Evolutionary conservation across 2,329 filamentous ascomycete genomes (phyloP).

Genomic region (Fusarium oxysporum): DNA sequence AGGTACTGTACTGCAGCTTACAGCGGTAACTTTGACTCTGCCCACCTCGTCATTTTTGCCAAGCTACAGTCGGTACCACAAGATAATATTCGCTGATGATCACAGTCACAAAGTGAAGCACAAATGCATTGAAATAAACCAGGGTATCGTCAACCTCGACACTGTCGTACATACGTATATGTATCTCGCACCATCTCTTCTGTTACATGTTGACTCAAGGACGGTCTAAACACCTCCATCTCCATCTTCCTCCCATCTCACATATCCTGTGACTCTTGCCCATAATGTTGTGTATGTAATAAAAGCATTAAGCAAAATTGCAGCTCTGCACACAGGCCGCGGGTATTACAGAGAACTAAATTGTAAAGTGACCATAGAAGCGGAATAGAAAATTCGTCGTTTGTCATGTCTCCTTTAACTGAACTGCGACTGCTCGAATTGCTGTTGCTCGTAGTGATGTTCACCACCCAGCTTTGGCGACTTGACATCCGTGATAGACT

Average conservation of each 20-base stretch:
- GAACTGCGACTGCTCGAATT: conserved; percentile 32
- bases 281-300: conserved; percentile 27
- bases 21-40: not conserved
- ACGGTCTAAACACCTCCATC: not conserved
- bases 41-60: not conserved
- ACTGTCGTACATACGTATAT: conserved; percentile 30
- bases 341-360: conserved; percentile 46
- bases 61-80: not conserved
- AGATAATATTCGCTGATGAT: not conserved
- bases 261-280: conserved; percentile 27
- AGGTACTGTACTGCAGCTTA: not conserved
- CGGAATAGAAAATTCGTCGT: conserved; percentile 22
- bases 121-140: not conserved
- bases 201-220: not conserved
- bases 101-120: not conserved
- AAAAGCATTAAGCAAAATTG: conserved; percentile 41
- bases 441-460: conserved; percentile 32
- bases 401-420: conserved; percentile 19
- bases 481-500: conserved; percentile 46
- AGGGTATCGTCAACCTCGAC: conserved; percentile 38
- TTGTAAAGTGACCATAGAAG: conserved; percentile 34
- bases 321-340: conserved; percentile 35
- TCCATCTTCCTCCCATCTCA: not conserved
- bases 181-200: conserved; percentile 15
- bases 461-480: conserved; percentile 27